phyloP scores from a whole-genome alignment of 106 monocot species.

The Apostasia ramifera region DNA sequence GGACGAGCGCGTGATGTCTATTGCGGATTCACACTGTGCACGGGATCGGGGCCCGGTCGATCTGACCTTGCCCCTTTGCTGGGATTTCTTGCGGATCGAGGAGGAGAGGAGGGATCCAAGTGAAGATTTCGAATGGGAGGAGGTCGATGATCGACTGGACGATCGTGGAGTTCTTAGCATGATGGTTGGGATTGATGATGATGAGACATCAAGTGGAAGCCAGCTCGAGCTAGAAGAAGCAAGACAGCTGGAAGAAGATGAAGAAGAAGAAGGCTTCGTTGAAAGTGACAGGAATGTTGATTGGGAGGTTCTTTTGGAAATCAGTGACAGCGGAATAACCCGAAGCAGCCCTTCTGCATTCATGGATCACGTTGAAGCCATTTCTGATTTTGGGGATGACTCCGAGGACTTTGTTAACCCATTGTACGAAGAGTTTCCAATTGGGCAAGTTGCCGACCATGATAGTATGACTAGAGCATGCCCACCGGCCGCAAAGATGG shows the following conservation, averaged over 20 bases:
- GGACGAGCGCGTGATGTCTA: not conserved
- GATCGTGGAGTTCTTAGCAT: slow-evolving; percentile 5
- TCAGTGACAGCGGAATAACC: not conserved
- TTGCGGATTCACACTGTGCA: not conserved
- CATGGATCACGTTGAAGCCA: not conserved
- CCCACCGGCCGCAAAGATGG: slow-evolving; percentile 28
- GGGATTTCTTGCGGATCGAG: slow-evolving; percentile 15
- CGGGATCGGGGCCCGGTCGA: not conserved
- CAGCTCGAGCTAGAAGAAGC: slow-evolving; percentile 4
- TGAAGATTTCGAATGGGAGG: slow-evolving; percentile 42
- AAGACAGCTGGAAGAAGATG: not conserved
- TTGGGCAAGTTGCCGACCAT: slow-evolving; percentile 3
- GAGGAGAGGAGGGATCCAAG: slow-evolving; percentile 5
- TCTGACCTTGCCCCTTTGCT: slow-evolving; percentile 8
- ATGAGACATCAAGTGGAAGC: slow-evolving; percentile 5
- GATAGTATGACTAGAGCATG: not conserved
- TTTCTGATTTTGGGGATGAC: not conserved
- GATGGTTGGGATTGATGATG: slow-evolving; percentile 6
- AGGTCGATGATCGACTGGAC: slow-evolving; percentile 17
- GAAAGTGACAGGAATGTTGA: slow-evolving; percentile 4
- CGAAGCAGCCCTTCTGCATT: not conserved
- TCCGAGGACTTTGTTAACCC: not conserved
- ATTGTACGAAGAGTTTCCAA: not conserved
- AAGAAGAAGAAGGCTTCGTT: not conserved
- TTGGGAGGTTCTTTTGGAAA: slow-evolving; percentile 27